Evolutionary conservation across 257 asterid genomes (phyloP).

Genomic region (Penstemon barbatus): DNA sequence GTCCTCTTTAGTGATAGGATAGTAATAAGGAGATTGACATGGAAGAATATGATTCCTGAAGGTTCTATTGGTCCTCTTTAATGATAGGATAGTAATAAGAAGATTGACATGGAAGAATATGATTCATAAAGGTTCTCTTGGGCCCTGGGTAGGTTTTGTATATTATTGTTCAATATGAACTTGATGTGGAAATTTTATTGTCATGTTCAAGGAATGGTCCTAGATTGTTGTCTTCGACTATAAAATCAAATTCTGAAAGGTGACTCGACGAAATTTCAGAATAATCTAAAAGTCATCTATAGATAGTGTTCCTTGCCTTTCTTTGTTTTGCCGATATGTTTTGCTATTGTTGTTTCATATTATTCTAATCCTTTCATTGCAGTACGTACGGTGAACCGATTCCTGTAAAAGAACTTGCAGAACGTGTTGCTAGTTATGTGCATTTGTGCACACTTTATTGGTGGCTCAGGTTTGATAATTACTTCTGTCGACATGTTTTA

Average conservation of each 20-base stretch:
- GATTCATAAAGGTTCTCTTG: neutral
- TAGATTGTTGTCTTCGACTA: neutral
- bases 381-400: constrained; percentile 80
- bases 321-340: neutral
- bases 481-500: neutral
- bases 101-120: neutral
- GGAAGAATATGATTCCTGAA: neutral
- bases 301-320: neutral
- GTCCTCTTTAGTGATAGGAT: neutral
- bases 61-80: neutral
- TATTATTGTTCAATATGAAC: neutral
- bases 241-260: neutral
- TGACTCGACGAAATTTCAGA: neutral
- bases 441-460: constrained; percentile 93
- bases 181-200: neutral
- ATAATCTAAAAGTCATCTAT: neutral
- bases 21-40: neutral
- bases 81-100: neutral
- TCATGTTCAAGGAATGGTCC: neutral
- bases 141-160: neutral
- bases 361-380: constrained; percentile 27
- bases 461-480: constrained; percentile 84
- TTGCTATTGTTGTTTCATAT: constrained; percentile 5
- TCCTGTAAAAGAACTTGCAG: constrained; percentile 90
- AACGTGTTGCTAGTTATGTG: constrained; percentile 92